Base-by-base conservation (phyloP, 306 rosid genomes). In the Astragalus glycyphyllos region DNA sequence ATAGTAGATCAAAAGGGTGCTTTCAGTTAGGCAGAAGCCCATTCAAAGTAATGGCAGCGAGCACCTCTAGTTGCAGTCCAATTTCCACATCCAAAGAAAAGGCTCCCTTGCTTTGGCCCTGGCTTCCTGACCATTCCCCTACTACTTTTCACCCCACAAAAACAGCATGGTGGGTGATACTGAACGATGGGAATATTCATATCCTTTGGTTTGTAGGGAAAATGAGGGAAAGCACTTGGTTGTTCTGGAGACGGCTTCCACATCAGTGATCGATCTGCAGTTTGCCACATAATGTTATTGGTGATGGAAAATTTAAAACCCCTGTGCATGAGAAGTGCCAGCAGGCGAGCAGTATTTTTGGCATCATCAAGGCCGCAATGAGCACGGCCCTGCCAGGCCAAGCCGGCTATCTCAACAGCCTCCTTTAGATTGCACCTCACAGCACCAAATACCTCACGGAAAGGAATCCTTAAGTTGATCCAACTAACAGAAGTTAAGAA, bases 281-380 rank as follows among this genome's bases (percentile, higher is more conserved):
- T 75, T 72, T 86, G 90, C 87, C 92, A 85, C 86, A 83, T 41
- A 58, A 88, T 51, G 47, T 90, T 79, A 77, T 81, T 92, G 78
- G 98, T 92, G 59, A 92, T 84, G 34, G 96, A 76, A 12, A 92
- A 85, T 58, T 63, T 89, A 81, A 87, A 92, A 68, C 98, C 96
- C 69, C 83, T 73, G 46, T 34, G 80, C 98, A 92, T 89, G 63
- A 92, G 89, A 31, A 92, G 84, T 4, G 87, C 86, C 44, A 92
- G 87, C 15, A 92, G 79, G 57, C 85, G 89, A 77, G 98, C 98
- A 1, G 96, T 92, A 63, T 92, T 92, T 86, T 85, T 92, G 44
- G 98, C 96, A 77, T 92, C 96, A 75, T 92, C 98, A 42, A 92
- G 86, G 79, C 96, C 98, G 70, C 98, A 89, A 77, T 92, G 98